phyloP scores from a whole-genome alignment of 1,139 yeast genomes.

The Spencermartinsiella ligniputridi region DNA sequence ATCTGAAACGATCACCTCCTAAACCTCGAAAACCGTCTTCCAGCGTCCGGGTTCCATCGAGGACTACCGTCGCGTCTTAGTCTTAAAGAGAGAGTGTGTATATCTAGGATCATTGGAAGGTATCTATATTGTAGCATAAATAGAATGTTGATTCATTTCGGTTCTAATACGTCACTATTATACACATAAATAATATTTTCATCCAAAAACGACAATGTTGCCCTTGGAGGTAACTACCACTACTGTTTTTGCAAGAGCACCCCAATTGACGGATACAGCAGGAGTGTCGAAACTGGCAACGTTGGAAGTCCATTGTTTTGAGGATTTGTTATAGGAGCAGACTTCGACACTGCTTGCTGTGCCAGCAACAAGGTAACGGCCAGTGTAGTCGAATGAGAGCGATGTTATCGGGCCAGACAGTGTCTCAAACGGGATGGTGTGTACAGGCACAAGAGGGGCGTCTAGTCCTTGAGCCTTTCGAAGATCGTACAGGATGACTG shows the following conservation, averaged over 20 bases:
- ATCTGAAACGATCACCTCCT: constrained; percentile 10
- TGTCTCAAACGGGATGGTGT: constrained; percentile 12
- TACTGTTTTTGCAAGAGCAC: constrained; percentile 16
- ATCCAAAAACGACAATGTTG: constrained; percentile 15
- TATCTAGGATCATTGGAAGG: too few relatives aligned
- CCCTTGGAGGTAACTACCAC: constrained; percentile 22
- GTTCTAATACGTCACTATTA: constrained; percentile 3
- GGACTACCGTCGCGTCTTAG: neutral
- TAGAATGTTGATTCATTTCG: too few relatives aligned
- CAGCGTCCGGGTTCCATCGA: constrained; percentile 4
- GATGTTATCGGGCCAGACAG: constrained; percentile 8
- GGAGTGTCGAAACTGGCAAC: constrained; percentile 9
- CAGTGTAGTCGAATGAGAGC: constrained; percentile 45
- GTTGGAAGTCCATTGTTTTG: constrained; percentile 18
- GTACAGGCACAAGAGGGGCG: constrained; percentile 19
- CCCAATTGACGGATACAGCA: constrained; percentile 22
- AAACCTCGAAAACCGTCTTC: constrained; percentile 17
- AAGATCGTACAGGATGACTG: neutral
- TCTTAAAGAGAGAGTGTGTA: too few relatives aligned
- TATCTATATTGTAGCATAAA: too few relatives aligned
- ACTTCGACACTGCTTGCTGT: constrained; percentile 19
- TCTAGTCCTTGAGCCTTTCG: constrained; percentile 11
- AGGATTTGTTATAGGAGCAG: constrained; percentile 18
- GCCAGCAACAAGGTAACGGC: constrained; percentile 28
- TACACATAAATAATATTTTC: constrained; percentile 6